Conservation (phyloP, 2,329 filamentous ascomycete species). For the Exophiala calicioides region DNA sequence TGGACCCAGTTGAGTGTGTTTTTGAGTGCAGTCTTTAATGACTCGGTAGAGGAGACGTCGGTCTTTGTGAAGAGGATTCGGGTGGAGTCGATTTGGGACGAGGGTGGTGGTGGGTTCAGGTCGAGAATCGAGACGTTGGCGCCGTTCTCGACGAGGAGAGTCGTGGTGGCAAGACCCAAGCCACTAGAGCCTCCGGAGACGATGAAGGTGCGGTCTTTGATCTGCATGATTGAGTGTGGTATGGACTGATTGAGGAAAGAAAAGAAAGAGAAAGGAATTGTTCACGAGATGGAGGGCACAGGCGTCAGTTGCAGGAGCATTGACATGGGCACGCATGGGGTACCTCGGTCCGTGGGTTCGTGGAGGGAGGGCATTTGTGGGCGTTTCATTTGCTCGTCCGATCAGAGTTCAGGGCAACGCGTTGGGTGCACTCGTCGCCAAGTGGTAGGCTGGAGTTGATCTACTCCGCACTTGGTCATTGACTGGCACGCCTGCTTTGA, state of each 20-base stretch:
- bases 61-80: slow-evolving; percentile 32
- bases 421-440: too few species aligned
- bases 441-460: too few species aligned
- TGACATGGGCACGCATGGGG: background rate
- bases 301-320: background rate
- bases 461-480: too few species aligned
- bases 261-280: background rate
- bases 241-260: slow-evolving; percentile 2
- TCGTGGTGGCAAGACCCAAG: slow-evolving; percentile 31
- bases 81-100: slow-evolving; percentile 19
- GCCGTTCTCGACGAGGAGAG: slow-evolving; percentile 26
- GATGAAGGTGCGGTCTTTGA: slow-evolving; percentile 31
- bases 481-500: too few species aligned
- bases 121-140: slow-evolving; percentile 33
- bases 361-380: too few species aligned
- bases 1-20: slow-evolving; percentile 29
- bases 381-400: too few species aligned
- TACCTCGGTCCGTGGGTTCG: slow-evolving; percentile 8
- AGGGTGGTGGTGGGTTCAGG: slow-evolving; percentile 30
- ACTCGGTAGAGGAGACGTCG: slow-evolving; percentile 33
- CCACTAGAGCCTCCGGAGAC: slow-evolving; percentile 27
- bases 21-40: slow-evolving; percentile 26
- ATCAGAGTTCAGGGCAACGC: too few species aligned
- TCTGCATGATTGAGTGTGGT: slow-evolving; percentile 21
- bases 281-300: too few species aligned